These are phyloP conservation scores for Mortierella sp. DNA, from an alignment of 371 early-diverging fungal genomes.

Conservation along the genomic window DNA sequence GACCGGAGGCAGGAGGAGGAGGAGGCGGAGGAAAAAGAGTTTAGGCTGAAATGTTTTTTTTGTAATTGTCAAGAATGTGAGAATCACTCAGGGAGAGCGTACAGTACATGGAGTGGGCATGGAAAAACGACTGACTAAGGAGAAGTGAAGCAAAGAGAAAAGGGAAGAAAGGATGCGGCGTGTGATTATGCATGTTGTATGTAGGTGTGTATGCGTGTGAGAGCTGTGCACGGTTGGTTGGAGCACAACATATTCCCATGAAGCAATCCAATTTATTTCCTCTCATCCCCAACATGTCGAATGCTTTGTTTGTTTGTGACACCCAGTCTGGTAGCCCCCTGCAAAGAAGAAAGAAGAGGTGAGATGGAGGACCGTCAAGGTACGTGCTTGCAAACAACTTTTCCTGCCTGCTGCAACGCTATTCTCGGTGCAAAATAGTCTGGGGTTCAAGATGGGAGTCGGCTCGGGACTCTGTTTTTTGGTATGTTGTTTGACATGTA, in stretches of 20 bases:
- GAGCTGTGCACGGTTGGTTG: background rate
- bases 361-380: too few species aligned
- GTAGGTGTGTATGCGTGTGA: too few species aligned
- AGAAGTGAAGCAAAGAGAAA: background rate
- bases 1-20: too few species aligned
- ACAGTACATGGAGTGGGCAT: background rate
- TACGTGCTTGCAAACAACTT: too few species aligned
- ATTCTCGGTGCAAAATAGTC: too few species aligned
- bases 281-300: background rate
- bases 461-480: too few species aligned
- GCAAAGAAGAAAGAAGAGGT: background rate
- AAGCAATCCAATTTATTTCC: background rate
- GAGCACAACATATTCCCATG: constrained; percentile 5
- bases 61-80: background rate
- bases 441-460: too few species aligned
- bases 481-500: too few species aligned
- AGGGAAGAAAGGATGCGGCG: background rate
- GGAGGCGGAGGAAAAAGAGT: too few species aligned
- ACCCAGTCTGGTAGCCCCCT: background rate
- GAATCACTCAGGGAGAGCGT: background rate
- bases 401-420: too few species aligned
- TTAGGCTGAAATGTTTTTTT: background rate
- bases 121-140: background rate
- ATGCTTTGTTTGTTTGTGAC: background rate
- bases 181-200: too few species aligned